Evolutionary conservation across 2,329 filamentous ascomycete species (phyloP).

Genomic region (Sclerotinia nivalis): DNA sequence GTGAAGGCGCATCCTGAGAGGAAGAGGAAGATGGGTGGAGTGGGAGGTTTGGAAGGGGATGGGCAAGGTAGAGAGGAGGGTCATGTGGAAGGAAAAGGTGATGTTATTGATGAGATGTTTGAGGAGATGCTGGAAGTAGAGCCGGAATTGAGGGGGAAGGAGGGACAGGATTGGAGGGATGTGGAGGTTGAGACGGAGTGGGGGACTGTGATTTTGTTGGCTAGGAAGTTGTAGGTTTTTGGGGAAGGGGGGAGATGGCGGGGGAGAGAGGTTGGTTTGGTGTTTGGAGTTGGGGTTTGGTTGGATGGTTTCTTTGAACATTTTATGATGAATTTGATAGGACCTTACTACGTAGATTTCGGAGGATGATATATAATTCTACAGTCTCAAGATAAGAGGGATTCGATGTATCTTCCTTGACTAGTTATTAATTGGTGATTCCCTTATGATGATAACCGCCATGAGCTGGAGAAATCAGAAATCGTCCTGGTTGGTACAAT

Average conservation of each 20-base stretch:
- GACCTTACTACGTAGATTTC: no score
- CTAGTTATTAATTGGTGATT: no score
- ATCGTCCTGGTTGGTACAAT: no score
- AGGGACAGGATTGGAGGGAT: conserved; percentile 53
- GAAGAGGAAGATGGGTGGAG: conserved; percentile 42
- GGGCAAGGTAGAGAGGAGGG: conserved; percentile 40
- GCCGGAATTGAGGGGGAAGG: conserved; percentile 50
- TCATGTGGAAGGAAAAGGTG: conserved; percentile 60
- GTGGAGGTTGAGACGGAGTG: conserved; percentile 59
- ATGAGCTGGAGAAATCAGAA: no score
- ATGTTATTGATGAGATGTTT: conserved; percentile 63
- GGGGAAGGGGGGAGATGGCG: no score
- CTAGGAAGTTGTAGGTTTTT: conserved; percentile 45
- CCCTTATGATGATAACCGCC: no score
- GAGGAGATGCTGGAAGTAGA: conserved; percentile 57
- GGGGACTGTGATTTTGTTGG: conserved; percentile 61
- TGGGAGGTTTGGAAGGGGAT: conserved; percentile 52
- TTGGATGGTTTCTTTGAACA: no score
- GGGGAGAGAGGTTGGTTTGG: background rate
- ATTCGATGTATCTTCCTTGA: no score
- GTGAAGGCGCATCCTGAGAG: conserved; percentile 53
- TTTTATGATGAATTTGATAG: no score
- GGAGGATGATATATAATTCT: no score
- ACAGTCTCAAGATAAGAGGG: no score
- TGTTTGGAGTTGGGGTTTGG: background rate